Conservation (phyloP, 2,329 filamentous ascomycete genomes). For the Emergomyces africanus region DNA sequence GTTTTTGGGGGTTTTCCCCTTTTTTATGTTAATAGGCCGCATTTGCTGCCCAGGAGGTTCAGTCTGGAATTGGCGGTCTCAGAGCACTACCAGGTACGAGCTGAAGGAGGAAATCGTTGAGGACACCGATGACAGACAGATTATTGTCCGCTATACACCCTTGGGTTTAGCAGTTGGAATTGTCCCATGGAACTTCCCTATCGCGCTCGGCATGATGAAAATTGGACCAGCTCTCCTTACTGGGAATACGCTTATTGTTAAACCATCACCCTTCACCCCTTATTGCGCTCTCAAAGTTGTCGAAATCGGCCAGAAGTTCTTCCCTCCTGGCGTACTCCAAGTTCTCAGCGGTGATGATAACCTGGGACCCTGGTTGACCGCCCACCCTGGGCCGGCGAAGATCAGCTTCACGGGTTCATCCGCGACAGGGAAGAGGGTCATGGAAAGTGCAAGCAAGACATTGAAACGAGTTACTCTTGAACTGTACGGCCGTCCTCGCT, state of each 20-base stretch:
- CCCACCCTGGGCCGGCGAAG: slow-evolving; percentile 44
- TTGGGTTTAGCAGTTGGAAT: slow-evolving; percentile 39
- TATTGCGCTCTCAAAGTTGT: slow-evolving; percentile 40
- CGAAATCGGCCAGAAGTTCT: slow-evolving; percentile 37
- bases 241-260: slow-evolving; percentile 44
- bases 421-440: slow-evolving; percentile 37
- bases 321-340: slow-evolving; percentile 46
- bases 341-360: slow-evolving; percentile 42
- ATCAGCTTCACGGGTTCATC: slow-evolving; percentile 48
- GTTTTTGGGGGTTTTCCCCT: too few relatives aligned
- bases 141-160: slow-evolving; percentile 25
- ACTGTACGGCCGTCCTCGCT: slow-evolving; percentile 13
- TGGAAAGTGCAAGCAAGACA: slow-evolving; percentile 38
- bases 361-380: slow-evolving; percentile 41
- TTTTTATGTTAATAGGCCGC: slow-evolving; percentile 7
- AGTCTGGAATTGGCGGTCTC: slow-evolving; percentile 9
- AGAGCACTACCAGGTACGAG: slow-evolving; percentile 18
- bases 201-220: slow-evolving; percentile 36
- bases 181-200: slow-evolving; percentile 47
- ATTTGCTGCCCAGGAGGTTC: slow-evolving; percentile 18
- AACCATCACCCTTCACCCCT: slow-evolving; percentile 43
- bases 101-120: slow-evolving; percentile 37
- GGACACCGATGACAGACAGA: slow-evolving; percentile 30
- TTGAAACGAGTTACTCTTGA: slow-evolving; percentile 44
- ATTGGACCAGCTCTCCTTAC: slow-evolving; percentile 38